phyloP scores from a whole-genome alignment of 257 asterid species.

The Solanum infundibuliforme region DNA sequence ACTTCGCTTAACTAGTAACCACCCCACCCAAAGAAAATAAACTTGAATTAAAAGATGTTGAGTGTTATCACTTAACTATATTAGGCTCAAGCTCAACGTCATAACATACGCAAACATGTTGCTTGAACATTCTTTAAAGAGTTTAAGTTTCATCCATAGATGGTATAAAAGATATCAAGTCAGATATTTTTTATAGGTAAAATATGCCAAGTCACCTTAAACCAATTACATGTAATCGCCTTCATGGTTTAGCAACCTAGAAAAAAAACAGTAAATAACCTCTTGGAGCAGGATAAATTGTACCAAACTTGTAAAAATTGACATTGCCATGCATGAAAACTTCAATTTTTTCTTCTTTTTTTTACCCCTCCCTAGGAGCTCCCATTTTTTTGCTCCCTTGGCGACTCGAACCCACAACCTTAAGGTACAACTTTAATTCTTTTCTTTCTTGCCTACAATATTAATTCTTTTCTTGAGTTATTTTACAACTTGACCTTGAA shows the following conservation, averaged over 20 bases:
- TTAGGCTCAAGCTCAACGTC: background rate
- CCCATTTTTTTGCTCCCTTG: background rate
- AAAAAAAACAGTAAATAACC: background rate
- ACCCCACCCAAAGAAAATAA: background rate
- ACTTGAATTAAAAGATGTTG: background rate
- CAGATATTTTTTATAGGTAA: background rate
- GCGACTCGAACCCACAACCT: background rate
- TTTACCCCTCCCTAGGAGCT: background rate
- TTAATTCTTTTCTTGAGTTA: background rate
- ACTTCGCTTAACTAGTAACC: background rate
- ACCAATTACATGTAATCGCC: background rate
- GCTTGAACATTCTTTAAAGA: background rate
- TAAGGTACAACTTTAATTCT: background rate
- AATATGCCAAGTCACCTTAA: background rate
- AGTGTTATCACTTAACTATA: background rate
- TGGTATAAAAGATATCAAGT: background rate
- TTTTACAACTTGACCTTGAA: background rate
- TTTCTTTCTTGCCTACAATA: background rate
- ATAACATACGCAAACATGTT: background rate
- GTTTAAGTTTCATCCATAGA: background rate
- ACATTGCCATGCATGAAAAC: background rate
- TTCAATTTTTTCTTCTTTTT: background rate
- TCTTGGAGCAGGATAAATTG: background rate
- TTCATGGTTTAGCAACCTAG: background rate
- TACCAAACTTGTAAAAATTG: background rate